Evolutionary conservation across 2,329 filamentous ascomycete genomes (phyloP), one percentile per base, ranked within the genome.

Genomic region (Trichoderma sp.): DNA sequence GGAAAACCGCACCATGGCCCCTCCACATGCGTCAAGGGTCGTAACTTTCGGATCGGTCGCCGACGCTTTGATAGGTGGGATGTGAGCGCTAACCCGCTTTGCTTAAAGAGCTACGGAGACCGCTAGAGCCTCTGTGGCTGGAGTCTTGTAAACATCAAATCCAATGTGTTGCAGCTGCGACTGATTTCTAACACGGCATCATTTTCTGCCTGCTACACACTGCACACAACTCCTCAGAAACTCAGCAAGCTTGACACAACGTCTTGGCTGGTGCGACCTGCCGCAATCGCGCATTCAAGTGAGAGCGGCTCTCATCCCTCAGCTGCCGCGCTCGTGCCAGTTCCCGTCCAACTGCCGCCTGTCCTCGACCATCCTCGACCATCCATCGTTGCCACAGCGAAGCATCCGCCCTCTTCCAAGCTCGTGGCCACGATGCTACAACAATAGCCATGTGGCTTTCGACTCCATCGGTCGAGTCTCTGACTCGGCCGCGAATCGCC

Each of bases 401-500:
- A 53, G 7, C 20, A 61, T 15, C 15, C 47, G 43, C 13, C 43
- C 28, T 32, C 20, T 30, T 13, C n/a, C 34, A n/a, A 71, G 50
- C 69, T 73, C 20, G 61, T 72, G 65, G 75, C 36, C 77, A 81
- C 74, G 75, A 81, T 82, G 80, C 76, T 76, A 68, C 75, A 76
- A 73, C 77, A 72, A 72, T 80, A 79, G 75, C 73, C 76, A 87
- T 87, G 85, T 85, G 84, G 80, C 80, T 80, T 76, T 82, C 83
- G 78, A 84, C 83, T 75, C 78, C 83, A 73, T 84, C 85, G 79
- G 83, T 84, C 80, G 87, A 88, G 79, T 86, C 83, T 76, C 81
- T 90, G 71, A 85, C 85, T 69, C 84, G 88, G 75, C 84, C 85
- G 62, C 84, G 87, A 72, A 76, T 90, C 71, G 84, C 88, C 71